A percentile compares a stretch with the other conserved stretches of the same genome.
Evolutionary conservation across 192 early-diverging fungal genomes (phyloP).

Genomic region (Backusella australiensis): DNA sequence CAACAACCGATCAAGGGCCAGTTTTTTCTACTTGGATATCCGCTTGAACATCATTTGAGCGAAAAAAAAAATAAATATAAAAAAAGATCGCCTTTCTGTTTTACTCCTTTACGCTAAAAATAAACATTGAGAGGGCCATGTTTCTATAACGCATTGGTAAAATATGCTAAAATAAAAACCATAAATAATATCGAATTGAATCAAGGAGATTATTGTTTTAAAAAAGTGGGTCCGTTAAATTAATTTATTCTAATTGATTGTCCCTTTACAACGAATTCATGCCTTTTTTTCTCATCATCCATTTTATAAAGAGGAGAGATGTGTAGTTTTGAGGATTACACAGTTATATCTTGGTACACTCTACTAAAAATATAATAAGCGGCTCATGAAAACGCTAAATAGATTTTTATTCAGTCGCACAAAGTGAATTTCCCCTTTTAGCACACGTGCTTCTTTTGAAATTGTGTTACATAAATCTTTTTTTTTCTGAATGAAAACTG

Average conservation of each 20-base stretch:
- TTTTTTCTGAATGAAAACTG: not conserved
- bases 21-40: not conserved
- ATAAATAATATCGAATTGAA: not conserved
- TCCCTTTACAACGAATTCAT: not conserved
- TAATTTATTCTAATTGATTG: conserved; percentile 5
- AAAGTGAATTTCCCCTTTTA: conserved; percentile 5
- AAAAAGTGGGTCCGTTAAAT: not conserved
- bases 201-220: not conserved
- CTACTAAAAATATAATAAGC: not conserved
- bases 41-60: not conserved
- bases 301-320: not conserved
- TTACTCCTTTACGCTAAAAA: conserved; percentile 1
- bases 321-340: not conserved
- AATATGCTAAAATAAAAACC: not conserved
- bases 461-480: not conserved
- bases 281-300: not conserved
- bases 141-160: conserved; percentile 4
- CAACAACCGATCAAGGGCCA: not conserved
- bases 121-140: not conserved
- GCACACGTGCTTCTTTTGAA: conserved; percentile 2
- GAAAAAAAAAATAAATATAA: not conserved
- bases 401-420: not conserved
- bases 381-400: not conserved
- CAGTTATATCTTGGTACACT: not conserved
- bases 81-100: not conserved